phyloP scores from a whole-genome alignment of 495 filamentous ascomycete species.

The Cercophora sp. region DNA sequence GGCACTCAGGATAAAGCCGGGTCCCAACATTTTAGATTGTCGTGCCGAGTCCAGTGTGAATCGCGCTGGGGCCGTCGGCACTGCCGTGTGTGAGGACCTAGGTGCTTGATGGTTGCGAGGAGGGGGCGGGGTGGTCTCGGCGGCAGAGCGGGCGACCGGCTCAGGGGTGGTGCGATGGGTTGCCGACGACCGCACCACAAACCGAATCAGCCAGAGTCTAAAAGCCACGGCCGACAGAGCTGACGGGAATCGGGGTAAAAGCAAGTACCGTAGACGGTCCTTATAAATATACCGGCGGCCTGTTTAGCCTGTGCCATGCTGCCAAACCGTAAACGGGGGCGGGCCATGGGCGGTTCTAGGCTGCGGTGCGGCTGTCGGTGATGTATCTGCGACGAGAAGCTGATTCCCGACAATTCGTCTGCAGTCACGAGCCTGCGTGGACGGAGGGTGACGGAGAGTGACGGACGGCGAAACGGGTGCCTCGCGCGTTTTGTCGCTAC shows the following conservation, averaged over 20 bases:
- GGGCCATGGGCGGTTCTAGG: too few species aligned
- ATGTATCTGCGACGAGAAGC: too few species aligned
- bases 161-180: neutral
- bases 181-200: slow-evolving; percentile 6
- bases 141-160: slow-evolving; percentile 1
- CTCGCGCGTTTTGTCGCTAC: too few species aligned
- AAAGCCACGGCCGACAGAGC: too few species aligned
- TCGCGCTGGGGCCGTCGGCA: neutral
- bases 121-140: neutral
- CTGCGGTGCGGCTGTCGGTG: neutral
- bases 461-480: neutral
- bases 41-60: slow-evolving; percentile 5
- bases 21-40: slow-evolving; percentile 11
- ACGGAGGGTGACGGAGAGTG: too few species aligned
- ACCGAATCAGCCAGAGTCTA: slow-evolving; percentile 8
- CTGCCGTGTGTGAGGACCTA: slow-evolving; percentile 3
- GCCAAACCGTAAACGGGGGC: too few species aligned
- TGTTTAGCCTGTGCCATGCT: slow-evolving; percentile 17
- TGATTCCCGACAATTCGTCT: too few species aligned
- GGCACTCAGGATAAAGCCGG: slow-evolving; percentile 21
- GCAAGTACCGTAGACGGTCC: neutral
- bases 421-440: too few species aligned
- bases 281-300: slow-evolving; percentile 5
- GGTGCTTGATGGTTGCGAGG: neutral
- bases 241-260: too few species aligned